Base-by-base conservation (phyloP, 768 basidiomycete genomes). In the Amanita molliuscula region DNA sequence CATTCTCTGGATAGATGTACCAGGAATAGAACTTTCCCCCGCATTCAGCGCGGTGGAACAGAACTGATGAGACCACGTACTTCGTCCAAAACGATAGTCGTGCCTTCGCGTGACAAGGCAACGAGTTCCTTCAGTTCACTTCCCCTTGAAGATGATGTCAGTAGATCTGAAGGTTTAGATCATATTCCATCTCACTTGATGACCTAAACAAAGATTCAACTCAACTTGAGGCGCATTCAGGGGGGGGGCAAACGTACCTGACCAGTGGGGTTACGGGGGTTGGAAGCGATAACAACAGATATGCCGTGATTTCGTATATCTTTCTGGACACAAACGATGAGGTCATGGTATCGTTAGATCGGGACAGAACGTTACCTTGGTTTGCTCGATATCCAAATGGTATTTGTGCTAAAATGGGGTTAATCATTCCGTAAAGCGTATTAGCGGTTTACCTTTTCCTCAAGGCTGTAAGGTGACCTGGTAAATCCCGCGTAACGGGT, bases 261-360 rank as follows among this genome's bases (percentile, higher is more conserved):
- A n/a, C 94, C 92, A 1, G 94, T 96, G 3, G 94, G 93, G 62
- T 96, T 97, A 48, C 93, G 81, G n/a, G 94, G 94, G 67, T 96
- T 97, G 20, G 88, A 92, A 0, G 90, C 87, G 38, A 94, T 70
- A 50, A 95, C 76, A 44, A 94, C 90, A 9, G 84, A 78, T 16
- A 94, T 70, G 11, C 91, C 90, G 66, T 93, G 89, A 1, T 76
- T 85, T 36, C 69, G 74, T 50, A 94, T 89, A 56, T 94, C 90
- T 70, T 73, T 83, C 79, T 86, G 36, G 66, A 67, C 59, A 77
- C 47, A 65, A 42, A 62, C 63, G 59, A 63, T 50, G 9, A 35
- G 54, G 16, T n/a, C 16, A 36, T 33, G 11, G 23, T 20, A 26
- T 28, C 40, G 25, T 6, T 49, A 6, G 46, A 23, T 43, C 10